phyloP scores from a whole-genome alignment of 345 rosid species.

The Gossypium mustelinum region DNA sequence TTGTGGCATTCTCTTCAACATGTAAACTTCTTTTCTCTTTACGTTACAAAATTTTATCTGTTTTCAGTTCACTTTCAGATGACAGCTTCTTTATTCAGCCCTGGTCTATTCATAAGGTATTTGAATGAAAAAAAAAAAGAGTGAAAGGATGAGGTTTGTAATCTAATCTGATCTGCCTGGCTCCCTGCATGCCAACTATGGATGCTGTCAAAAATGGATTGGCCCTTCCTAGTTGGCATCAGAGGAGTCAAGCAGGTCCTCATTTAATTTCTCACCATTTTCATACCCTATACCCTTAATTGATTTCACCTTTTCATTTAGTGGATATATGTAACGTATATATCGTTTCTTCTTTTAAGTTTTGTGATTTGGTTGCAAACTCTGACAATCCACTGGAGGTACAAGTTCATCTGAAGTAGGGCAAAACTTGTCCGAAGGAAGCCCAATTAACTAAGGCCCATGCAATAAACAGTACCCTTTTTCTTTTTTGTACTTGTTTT shows the following conservation, averaged over 20 bases:
- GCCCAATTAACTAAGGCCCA: not conserved
- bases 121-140: not conserved
- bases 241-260: slow-evolving; percentile 20
- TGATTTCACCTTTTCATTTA: too few species aligned
- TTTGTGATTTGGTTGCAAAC: not conserved
- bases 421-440: not conserved
- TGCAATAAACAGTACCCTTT: too few species aligned
- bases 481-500: too few species aligned
- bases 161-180: slow-evolving; percentile 14
- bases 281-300: too few species aligned
- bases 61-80: too few species aligned
- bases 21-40: not conserved
- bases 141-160: not conserved
- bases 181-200: slow-evolving; percentile 22
- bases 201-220: not conserved
- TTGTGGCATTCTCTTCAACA: not conserved
- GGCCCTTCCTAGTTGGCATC: slow-evolving; percentile 19
- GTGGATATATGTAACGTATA: too few species aligned
- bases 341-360: not conserved
- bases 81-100: too few species aligned
- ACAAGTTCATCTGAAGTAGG: not conserved
- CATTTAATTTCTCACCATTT: not conserved
- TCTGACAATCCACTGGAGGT: not conserved
- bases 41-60: too few species aligned
- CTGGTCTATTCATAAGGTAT: not conserved